Evolutionary conservation across 2,329 filamentous ascomycete species (phyloP).

Genomic region (Sclerotinia trifoliorum): DNA sequence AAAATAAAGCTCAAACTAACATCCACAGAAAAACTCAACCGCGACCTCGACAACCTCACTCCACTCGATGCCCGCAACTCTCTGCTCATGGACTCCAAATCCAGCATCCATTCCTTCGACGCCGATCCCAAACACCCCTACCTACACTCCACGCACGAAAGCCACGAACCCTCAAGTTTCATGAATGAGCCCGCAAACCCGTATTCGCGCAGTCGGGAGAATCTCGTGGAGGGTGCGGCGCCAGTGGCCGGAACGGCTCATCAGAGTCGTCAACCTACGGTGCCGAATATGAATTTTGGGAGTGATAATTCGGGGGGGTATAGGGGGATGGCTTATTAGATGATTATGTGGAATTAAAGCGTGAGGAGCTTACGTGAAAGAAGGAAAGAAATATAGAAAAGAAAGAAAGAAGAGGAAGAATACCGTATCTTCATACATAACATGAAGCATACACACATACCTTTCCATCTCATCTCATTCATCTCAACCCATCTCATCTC

Average conservation of each 20-base stretch:
- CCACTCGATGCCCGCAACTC: conserved; percentile 85
- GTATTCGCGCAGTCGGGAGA: conserved; percentile 26
- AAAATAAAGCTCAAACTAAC: conserved; percentile 1
- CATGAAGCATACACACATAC: background rate
- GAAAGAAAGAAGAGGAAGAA: background rate
- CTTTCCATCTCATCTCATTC: background rate
- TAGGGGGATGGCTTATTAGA: conserved; percentile 35
- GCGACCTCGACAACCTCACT: conserved; percentile 78
- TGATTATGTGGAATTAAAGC: background rate
- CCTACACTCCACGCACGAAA: conserved; percentile 26
- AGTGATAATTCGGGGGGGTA: conserved; percentile 28
- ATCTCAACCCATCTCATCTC: background rate
- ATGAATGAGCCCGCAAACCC: conserved; percentile 38
- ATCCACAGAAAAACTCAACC: conserved; percentile 67
- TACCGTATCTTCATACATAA: background rate
- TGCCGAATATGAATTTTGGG: conserved; percentile 12
- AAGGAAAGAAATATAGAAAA: background rate
- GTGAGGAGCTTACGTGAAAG: background rate
- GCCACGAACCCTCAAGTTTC: conserved; percentile 22
- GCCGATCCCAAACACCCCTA: conserved; percentile 31
- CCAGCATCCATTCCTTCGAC: conserved; percentile 11
- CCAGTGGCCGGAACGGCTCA: conserved; percentile 4
- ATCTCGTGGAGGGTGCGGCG: conserved; percentile 15
- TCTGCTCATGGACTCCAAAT: conserved; percentile 52
- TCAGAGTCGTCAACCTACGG: conserved; percentile 8